A percentile compares a stretch with the other conserved stretches of the same genome.
phyloP scores from a whole-genome alignment of 805 yeast species.

The Suhomyces tanzawaensis region DNA sequence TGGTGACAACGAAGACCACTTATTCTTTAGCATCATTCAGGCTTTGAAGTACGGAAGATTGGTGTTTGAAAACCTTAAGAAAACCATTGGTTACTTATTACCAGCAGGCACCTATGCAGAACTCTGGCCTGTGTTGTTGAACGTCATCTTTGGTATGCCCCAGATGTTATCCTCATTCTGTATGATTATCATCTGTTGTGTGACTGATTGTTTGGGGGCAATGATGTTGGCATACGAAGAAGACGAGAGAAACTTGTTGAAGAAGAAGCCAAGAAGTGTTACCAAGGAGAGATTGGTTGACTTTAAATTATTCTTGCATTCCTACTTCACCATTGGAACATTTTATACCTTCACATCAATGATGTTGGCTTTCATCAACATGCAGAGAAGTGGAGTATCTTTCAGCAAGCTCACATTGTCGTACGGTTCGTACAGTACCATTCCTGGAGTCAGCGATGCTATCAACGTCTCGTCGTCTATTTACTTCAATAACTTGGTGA shows the following conservation, averaged over 20 bases:
- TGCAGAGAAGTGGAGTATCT: conserved; percentile 32
- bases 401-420: conserved; percentile 34
- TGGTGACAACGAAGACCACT: conserved; percentile 16
- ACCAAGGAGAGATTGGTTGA: conserved; percentile 43
- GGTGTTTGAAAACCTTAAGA: conserved; percentile 49
- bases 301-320: conserved; percentile 37
- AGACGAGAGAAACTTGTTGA: conserved; percentile 41
- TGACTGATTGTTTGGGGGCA: conserved; percentile 48
- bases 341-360: conserved; percentile 40
- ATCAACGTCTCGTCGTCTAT: conserved; percentile 39
- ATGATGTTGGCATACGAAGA: conserved; percentile 44
- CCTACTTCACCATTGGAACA: conserved; percentile 44
- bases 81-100: conserved; percentile 45
- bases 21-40: conserved; percentile 25
- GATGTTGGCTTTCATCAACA: conserved; percentile 38
- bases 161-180: conserved; percentile 47
- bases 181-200: conserved; percentile 50
- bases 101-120: conserved; percentile 56
- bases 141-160: conserved; percentile 49
- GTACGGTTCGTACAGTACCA: conserved; percentile 29
- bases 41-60: conserved; percentile 44
- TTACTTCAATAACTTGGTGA: conserved; percentile 46
- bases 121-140: conserved; percentile 49
- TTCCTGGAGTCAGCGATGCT: conserved; percentile 21
- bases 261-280: conserved; percentile 41